A percentile compares a stretch with the other conserved stretches of the same genome.
phyloP scores from a whole-genome alignment of 208 protist species.

The Leishmania tropica region DNA sequence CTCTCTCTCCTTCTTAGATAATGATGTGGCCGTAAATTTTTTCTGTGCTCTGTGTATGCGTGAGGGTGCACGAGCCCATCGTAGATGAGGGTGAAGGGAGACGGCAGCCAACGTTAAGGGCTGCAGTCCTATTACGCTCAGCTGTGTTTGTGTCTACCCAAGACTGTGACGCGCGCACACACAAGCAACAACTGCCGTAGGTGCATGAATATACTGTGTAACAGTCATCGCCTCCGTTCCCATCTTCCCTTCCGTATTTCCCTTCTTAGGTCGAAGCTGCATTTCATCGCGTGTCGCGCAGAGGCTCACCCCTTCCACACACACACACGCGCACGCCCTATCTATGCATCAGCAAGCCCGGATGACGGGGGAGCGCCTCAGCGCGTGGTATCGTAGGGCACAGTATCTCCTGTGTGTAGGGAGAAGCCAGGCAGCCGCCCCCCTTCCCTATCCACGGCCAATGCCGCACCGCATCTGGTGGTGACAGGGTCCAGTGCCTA shows the following conservation, averaged over 20 bases:
- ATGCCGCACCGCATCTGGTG: not conserved
- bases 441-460: not conserved
- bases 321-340: not conserved
- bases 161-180: not conserved
- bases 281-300: not conserved
- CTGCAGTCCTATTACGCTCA: not conserved
- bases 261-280: constrained; percentile 1
- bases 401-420: not conserved
- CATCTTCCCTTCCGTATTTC: constrained; percentile 1
- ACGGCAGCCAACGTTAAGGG: not conserved
- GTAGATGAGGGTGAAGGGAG: not conserved
- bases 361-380: not conserved
- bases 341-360: too few relatives aligned
- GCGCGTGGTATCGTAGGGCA: not conserved
- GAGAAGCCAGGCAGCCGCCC: not conserved
- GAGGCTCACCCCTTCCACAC: not conserved
- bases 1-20: not conserved
- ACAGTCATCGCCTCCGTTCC: not conserved
- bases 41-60: not conserved
- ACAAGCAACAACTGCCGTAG: not conserved
- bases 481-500: not conserved
- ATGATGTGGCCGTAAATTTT: not conserved
- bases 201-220: not conserved
- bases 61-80: not conserved
- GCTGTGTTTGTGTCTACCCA: not conserved